Conservation (phyloP, 805 yeast species). For the Zygosaccharomyces bailii region DNA sequence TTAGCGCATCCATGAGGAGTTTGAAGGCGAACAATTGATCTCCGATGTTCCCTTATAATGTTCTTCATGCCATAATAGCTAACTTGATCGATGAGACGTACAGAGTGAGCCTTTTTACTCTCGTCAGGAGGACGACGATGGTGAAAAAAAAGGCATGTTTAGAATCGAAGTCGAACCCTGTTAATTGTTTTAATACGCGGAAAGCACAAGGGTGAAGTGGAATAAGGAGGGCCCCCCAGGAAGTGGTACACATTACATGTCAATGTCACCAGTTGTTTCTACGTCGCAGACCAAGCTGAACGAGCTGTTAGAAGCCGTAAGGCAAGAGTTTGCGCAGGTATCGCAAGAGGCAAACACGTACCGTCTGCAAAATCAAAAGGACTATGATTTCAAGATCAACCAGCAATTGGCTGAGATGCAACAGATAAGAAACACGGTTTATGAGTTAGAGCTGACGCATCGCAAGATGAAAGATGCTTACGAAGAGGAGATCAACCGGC, state of each 20-base stretch:
- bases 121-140: neutral
- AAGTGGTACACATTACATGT: neutral
- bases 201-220: neutral
- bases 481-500: constrained; percentile 84
- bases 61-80: neutral
- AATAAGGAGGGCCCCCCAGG: neutral
- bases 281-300: constrained; percentile 44
- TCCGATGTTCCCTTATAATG: neutral
- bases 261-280: constrained; percentile 25
- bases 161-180: constrained; percentile 1
- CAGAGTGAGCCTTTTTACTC: neutral
- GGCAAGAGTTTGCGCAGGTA: constrained; percentile 84
- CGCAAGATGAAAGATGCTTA: constrained; percentile 92
- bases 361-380: constrained; percentile 82
- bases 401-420: constrained; percentile 93
- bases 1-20: constrained; percentile 20
- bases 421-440: constrained; percentile 89
- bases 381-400: constrained; percentile 80
- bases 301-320: constrained; percentile 87
- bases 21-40: neutral
- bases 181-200: neutral
- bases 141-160: constrained; percentile 4
- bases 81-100: constrained; percentile 6
- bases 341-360: constrained; percentile 80
- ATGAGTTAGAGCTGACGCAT: constrained; percentile 91